These are phyloP conservation scores for Fusarium chlamydosporum DNA, from an alignment of 2,329 filamentous ascomycete genomes.

Conservation along the genomic window DNA sequence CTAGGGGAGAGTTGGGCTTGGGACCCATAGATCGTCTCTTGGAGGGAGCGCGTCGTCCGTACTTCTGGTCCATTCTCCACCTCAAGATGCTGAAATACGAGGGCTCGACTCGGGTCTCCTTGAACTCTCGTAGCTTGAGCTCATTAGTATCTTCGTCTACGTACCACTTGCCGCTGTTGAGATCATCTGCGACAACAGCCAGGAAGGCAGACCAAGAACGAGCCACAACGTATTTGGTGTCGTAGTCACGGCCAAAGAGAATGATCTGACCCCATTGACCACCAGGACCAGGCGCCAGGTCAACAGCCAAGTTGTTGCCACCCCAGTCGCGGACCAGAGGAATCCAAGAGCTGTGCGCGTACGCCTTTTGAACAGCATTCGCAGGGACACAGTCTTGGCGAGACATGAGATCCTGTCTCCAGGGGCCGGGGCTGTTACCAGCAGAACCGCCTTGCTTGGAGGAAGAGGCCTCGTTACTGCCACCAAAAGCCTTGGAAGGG, in stretches of 20 bases:
- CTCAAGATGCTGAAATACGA: constrained; percentile 94
- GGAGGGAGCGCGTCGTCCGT: constrained; percentile 74
- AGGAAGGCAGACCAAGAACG: constrained; percentile 92
- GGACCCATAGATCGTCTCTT: constrained; percentile 67
- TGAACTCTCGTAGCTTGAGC: constrained; percentile 93
- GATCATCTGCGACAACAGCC: constrained; percentile 88
- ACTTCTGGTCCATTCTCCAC: constrained; percentile 96
- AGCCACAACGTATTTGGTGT: constrained; percentile 97
- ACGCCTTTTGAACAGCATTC: constrained; percentile 89
- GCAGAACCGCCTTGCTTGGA: constrained; percentile 69
- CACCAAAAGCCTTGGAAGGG: constrained; percentile 79
- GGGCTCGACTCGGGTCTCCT: constrained; percentile 88
- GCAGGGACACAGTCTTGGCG: constrained; percentile 91
- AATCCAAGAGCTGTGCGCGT: constrained; percentile 95
- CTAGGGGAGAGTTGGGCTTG: constrained; percentile 62
- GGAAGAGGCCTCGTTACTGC: constrained; percentile 76
- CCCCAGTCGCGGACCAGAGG: constrained; percentile 97
- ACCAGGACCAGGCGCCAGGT: constrained; percentile 88
- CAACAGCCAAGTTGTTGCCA: constrained; percentile 95
- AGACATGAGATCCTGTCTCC: constrained; percentile 87
- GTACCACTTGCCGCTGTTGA: constrained; percentile 89
- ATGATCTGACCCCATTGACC: constrained; percentile 98
- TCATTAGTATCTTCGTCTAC: constrained; percentile 94
- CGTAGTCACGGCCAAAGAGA: constrained; percentile 96
- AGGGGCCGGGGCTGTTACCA: constrained; percentile 72